phyloP scores from a whole-genome alignment of 2,329 filamentous ascomycete genomes.

The Trichoderma oligosporum region DNA sequence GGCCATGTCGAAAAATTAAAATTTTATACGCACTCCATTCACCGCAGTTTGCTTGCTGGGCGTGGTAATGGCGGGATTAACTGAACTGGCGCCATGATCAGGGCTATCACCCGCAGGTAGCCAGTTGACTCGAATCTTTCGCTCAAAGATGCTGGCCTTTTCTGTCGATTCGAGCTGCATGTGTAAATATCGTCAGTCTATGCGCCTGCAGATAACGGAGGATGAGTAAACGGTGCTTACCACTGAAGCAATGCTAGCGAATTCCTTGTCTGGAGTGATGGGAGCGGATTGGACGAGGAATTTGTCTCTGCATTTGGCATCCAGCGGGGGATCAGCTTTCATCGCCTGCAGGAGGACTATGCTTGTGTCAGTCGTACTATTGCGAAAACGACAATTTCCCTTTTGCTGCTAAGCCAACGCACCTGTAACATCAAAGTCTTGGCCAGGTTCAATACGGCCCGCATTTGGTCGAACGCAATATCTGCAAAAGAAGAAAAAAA shows the following conservation, averaged over 20 bases:
- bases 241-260: conserved; percentile 73
- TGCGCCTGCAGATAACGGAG: neutral
- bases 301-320: conserved; percentile 93
- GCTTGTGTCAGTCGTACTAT: conserved; percentile 24
- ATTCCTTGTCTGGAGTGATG: conserved; percentile 80
- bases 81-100: conserved; percentile 25
- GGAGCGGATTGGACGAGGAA: conserved; percentile 92
- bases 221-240: conserved; percentile 47
- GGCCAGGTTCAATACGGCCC: conserved; percentile 86
- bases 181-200: neutral
- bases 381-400: neutral
- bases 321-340: conserved; percentile 85
- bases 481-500: conserved; percentile 45
- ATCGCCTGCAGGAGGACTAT: conserved; percentile 93
- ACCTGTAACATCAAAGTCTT: conserved; percentile 92
- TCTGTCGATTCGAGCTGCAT: conserved; percentile 73
- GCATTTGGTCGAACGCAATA: conserved; percentile 98
- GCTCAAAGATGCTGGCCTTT: conserved; percentile 79
- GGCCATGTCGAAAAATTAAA: neutral
- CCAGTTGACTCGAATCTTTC: conserved; percentile 92
- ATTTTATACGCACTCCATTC: conserved; percentile 39
- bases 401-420: conserved; percentile 30
- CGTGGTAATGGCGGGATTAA: conserved; percentile 32
- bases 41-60: conserved; percentile 39
- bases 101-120: conserved; percentile 57